These are phyloP conservation scores for Gaultheria prostrata DNA, from an alignment of 148 eudicot genomes.

Conservation along the genomic window DNA sequence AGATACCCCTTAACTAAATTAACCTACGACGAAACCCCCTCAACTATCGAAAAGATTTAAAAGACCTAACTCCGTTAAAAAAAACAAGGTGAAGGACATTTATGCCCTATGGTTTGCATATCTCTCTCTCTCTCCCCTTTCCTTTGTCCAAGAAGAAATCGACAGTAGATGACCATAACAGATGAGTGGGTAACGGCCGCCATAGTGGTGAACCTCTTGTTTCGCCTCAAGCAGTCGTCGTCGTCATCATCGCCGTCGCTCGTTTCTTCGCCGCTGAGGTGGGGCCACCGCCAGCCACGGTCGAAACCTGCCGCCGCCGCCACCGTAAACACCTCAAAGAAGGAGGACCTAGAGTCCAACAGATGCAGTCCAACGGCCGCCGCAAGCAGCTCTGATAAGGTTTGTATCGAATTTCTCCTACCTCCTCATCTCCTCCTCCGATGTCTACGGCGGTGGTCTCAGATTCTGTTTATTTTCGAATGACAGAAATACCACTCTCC, in stretches of 20 bases:
- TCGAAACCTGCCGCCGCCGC: constrained; percentile 5
- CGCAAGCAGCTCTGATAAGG: constrained; percentile 38
- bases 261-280: constrained; percentile 21
- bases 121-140: too few relatives aligned
- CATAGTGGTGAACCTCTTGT: constrained; percentile 35
- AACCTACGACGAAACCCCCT: too few relatives aligned
- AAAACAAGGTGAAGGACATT: too few relatives aligned
- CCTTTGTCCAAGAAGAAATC: background rate
- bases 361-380: constrained; percentile 37
- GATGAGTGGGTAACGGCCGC: constrained; percentile 36
- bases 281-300: constrained; percentile 34
- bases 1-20: too few relatives aligned
- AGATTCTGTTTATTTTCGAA: too few relatives aligned
- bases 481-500: too few relatives aligned
- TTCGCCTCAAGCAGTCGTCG: constrained; percentile 25
- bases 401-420: constrained; percentile 3
- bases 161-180: constrained; percentile 1
- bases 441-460: background rate
- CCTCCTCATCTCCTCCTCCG: background rate
- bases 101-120: too few relatives aligned
- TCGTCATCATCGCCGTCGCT: background rate
- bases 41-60: too few relatives aligned
- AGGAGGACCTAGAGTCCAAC: constrained; percentile 20
- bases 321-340: background rate
- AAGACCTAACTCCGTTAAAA: too few relatives aligned